phyloP scores from a whole-genome alignment of 495 filamentous ascomycete genomes.

The Neurospora cerealis region DNA sequence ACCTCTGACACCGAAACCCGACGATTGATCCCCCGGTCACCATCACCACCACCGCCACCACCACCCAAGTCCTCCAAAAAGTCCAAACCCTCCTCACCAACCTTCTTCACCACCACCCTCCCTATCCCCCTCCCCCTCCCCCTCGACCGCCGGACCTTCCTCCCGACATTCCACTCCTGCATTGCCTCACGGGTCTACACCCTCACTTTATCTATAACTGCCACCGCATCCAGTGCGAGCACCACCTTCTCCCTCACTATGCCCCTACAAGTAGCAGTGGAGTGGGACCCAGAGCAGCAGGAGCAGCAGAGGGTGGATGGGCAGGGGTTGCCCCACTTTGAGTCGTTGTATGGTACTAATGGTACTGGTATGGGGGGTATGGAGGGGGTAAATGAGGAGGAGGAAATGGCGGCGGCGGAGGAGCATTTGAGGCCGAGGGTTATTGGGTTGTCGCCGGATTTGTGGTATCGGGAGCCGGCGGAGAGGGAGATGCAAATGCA shows the following conservation, averaged over 20 bases:
- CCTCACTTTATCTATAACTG: constrained; percentile 56
- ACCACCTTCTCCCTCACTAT: constrained; percentile 55
- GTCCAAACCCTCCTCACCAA: constrained; percentile 9
- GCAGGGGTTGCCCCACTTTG: constrained; percentile 26
- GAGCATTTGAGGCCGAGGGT: constrained; percentile 38
- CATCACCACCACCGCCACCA: constrained; percentile 3
- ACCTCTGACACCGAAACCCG: background rate
- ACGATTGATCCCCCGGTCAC: background rate
- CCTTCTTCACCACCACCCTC: constrained; percentile 53
- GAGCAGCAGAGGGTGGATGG: constrained; percentile 2
- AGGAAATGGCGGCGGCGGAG: constrained; percentile 30
- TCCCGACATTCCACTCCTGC: constrained; percentile 87
- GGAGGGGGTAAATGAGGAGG: background rate
- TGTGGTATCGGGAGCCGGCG: constrained; percentile 6
- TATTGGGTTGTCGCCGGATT: constrained; percentile 22
- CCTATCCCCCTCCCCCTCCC: constrained; percentile 70
- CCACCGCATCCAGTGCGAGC: constrained; percentile 34
- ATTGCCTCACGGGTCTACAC: constrained; percentile 70
- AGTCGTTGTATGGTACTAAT: constrained; percentile 3
- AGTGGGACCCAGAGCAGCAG: constrained; percentile 12
- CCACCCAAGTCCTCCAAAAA: background rate
- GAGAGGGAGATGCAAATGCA: background rate
- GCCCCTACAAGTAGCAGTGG: constrained; percentile 65
- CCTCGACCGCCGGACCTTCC: constrained; percentile 51
- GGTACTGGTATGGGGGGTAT: background rate